Percentiles rank a stretch among this genome's conserved stretches.
Evolutionary conservation across 2,329 filamentous ascomycete species (phyloP).

Genomic region (Elsinoe arachidis): DNA sequence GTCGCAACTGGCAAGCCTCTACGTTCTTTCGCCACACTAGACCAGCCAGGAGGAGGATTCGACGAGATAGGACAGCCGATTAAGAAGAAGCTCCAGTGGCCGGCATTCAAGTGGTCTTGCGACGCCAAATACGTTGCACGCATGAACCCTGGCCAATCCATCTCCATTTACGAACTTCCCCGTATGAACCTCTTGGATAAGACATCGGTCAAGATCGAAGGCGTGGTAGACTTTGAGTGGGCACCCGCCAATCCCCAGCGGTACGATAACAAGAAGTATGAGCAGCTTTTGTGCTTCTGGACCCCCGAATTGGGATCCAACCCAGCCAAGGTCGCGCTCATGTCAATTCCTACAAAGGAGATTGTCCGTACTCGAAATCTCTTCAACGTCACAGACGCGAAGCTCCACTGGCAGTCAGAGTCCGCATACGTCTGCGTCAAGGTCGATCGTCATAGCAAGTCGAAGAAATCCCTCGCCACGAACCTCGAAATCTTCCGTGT

Average conservation of each 20-base stretch:
- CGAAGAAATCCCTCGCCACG: conserved; percentile 94
- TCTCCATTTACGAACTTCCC: conserved; percentile 84
- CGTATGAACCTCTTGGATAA: conserved; percentile 86
- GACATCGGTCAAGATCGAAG: conserved; percentile 90
- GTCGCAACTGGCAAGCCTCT: conserved; percentile 81
- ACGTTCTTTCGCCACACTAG: conserved; percentile 86
- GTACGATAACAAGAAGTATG: conserved; percentile 80
- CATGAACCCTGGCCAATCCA: conserved; percentile 76
- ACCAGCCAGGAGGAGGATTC: conserved; percentile 55
- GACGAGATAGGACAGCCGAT: conserved; percentile 56
- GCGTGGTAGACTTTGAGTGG: conserved; percentile 97
- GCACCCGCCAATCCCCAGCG: conserved; percentile 73
- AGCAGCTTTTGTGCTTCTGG: conserved; percentile 98
- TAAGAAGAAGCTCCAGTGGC: conserved; percentile 95
- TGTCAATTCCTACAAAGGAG: conserved; percentile 93
- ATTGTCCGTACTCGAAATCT: conserved; percentile 90
- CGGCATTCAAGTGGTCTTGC: conserved; percentile 97
- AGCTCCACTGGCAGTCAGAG: conserved; percentile 98
- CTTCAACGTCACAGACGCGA: conserved; percentile 95
- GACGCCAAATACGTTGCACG: conserved; percentile 96
- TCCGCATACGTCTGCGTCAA: conserved; percentile 93
- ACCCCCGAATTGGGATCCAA: conserved; percentile 97
- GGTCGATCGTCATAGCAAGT: conserved; percentile 97
- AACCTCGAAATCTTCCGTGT: conserved; percentile 98
- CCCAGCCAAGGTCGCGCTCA: conserved; percentile 90